Percentiles rank a stretch among this genome's conserved stretches.
Conservation (phyloP, 1,284 basidiomycete genomes). For the Trichosporon inkin region DNA sequence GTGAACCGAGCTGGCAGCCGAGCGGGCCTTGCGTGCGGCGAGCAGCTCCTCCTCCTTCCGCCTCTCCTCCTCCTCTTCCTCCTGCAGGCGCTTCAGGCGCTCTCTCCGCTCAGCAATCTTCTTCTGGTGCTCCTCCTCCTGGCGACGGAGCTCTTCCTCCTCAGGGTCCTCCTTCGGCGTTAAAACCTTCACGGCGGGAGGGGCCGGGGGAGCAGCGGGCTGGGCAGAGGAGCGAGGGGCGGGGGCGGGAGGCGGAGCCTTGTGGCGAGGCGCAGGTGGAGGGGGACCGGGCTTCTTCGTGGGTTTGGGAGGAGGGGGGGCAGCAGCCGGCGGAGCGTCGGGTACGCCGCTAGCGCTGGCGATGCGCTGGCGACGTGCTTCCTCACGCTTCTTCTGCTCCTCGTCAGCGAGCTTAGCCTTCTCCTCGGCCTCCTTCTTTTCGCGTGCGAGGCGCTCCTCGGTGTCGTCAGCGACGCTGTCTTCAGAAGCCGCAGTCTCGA, state of each 20-base stretch:
- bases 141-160: conserved; percentile 60
- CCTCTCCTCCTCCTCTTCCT: conserved; percentile 66
- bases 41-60: conserved; percentile 61
- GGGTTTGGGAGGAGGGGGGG: conserved; percentile 43
- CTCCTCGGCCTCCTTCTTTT: conserved; percentile 81
- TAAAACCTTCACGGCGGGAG: conserved; percentile 44
- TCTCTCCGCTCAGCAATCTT: conserved; percentile 63
- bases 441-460: conserved; percentile 73
- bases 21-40: conserved; percentile 37
- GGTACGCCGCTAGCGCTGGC: conserved; percentile 57
- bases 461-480: conserved; percentile 65
- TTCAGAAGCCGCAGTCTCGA: conserved; percentile 58
- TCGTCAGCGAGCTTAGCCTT: conserved; percentile 67
- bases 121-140: conserved; percentile 65
- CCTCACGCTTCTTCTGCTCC: conserved; percentile 71
- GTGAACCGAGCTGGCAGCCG: conserved; percentile 25
- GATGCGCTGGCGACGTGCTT: conserved; percentile 63
- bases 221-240: conserved; percentile 19
- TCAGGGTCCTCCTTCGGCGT: conserved; percentile 57
- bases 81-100: conserved; percentile 63
- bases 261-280: conserved; percentile 33
- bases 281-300: conserved; percentile 34
- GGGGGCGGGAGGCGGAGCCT: conserved; percentile 16
- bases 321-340: conserved; percentile 30
- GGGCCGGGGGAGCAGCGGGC: conserved; percentile 37